Percentiles rank a stretch among this genome's conserved stretches.
These are phyloP conservation scores for Aurifilum marmelostoma DNA, from an alignment of 2,329 filamentous ascomycete species.

Conservation along the genomic window DNA sequence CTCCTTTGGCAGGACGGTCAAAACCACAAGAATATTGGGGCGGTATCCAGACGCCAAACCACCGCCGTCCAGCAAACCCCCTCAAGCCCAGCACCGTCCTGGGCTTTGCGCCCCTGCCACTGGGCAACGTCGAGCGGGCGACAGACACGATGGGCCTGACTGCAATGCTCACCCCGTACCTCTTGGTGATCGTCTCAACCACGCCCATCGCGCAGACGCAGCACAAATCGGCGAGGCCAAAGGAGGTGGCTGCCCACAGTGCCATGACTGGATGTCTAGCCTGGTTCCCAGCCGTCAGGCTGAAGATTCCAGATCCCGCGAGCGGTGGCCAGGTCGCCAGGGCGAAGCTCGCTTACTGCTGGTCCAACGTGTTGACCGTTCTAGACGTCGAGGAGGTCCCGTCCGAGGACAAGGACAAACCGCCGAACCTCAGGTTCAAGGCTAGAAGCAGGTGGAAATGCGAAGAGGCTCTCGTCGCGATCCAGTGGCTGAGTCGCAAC, in stretches of 20 bases:
- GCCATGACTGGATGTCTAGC: constrained; percentile 92
- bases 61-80: constrained; percentile 61
- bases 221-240: constrained; percentile 88
- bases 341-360: constrained; percentile 93
- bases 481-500: constrained; percentile 95
- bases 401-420: constrained; percentile 73
- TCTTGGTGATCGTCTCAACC: constrained; percentile 95
- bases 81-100: constrained; percentile 93
- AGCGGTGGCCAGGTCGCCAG: constrained; percentile 72
- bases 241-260: constrained; percentile 86
- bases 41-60: constrained; percentile 77
- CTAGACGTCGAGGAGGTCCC: constrained; percentile 81
- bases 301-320: constrained; percentile 74
- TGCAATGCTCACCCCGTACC: constrained; percentile 92
- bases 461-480: constrained; percentile 92
- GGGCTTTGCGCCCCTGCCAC: constrained; percentile 84
- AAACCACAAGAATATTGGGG: constrained; percentile 87
- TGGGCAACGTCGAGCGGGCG: constrained; percentile 90
- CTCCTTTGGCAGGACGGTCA: constrained; percentile 80
- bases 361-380: constrained; percentile 96
- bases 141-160: constrained; percentile 90
- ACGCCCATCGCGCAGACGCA: constrained; percentile 96
- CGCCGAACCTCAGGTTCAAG: constrained; percentile 76
- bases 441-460: constrained; percentile 88
- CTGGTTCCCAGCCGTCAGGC: constrained; percentile 94